Percentiles rank a stretch among this genome's conserved stretches.
These are phyloP conservation scores for Chenopodium album DNA, from an alignment of 148 eudicot species.

Conservation along the genomic window DNA sequence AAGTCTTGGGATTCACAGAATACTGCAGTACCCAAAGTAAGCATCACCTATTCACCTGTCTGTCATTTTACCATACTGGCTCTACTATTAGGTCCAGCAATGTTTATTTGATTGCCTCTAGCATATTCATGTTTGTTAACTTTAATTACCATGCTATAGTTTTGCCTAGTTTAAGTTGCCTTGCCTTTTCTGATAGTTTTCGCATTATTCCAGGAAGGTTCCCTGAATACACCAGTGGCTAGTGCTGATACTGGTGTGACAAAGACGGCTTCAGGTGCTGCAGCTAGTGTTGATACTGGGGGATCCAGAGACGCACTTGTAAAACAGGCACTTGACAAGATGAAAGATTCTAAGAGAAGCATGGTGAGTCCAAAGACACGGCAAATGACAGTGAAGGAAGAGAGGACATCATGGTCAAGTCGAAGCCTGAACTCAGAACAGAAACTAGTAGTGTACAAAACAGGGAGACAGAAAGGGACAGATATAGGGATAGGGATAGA, in stretches of 20 bases:
- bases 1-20: constrained; percentile 65
- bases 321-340: constrained; percentile 56
- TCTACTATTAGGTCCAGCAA: neutral
- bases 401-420: constrained; percentile 47
- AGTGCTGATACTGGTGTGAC: constrained; percentile 39
- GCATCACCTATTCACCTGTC: neutral
- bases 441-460: constrained; percentile 58
- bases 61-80: neutral
- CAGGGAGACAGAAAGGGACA: constrained; percentile 56
- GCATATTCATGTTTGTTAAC: neutral
- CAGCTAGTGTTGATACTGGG: constrained; percentile 37
- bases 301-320: constrained; percentile 49
- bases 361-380: constrained; percentile 47
- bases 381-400: constrained; percentile 45
- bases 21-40: constrained; percentile 51
- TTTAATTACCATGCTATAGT: neutral
- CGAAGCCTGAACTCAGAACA: constrained; percentile 45
- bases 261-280: constrained; percentile 37
- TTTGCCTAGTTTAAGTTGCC: neutral
- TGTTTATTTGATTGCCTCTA: neutral
- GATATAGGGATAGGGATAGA: constrained; percentile 33
- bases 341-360: constrained; percentile 69
- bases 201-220: constrained; percentile 49
- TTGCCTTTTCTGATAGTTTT: neutral
- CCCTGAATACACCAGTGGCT: constrained; percentile 41